A percentile compares a stretch with the other conserved stretches of the same genome.
Evolutionary conservation across 1,139 yeast species (phyloP).

Genomic region (Protomyces pachydermus): DNA sequence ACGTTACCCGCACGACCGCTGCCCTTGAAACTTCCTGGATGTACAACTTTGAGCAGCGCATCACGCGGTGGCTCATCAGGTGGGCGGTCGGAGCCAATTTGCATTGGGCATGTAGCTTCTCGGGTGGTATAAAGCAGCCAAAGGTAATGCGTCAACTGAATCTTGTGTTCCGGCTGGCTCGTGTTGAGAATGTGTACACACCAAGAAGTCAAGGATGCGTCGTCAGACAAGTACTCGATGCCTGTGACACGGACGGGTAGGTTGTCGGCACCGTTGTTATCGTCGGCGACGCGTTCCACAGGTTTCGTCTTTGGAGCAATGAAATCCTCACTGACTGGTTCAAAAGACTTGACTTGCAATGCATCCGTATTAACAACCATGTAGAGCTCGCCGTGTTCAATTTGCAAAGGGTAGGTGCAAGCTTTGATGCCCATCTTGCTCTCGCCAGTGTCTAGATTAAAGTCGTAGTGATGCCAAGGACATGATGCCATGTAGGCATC

Average conservation of each 20-base stretch:
- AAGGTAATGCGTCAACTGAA: conserved; percentile 9
- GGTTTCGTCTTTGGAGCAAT: not conserved
- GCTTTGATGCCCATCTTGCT: conserved; percentile 11
- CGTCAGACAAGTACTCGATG: not conserved
- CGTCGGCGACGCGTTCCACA: not conserved
- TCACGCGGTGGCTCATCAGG: conserved; percentile 11
- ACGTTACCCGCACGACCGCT: conserved; percentile 13
- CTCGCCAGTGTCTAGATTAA: conserved; percentile 13
- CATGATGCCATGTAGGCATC: conserved; percentile 21
- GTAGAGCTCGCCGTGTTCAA: not conserved
- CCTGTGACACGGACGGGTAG: not conserved
- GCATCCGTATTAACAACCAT: not conserved
- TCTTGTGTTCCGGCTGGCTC: conserved; percentile 14
- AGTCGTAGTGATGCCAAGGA: conserved; percentile 23
- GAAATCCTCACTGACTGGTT: conserved; percentile 10
- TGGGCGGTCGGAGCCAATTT: not conserved
- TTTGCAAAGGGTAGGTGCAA: conserved; percentile 8
- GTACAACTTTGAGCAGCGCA: conserved; percentile 1
- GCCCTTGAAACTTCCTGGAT: conserved; percentile 6
- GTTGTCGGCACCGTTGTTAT: not conserved
- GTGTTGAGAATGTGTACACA: conserved; percentile 7
- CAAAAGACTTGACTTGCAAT: not conserved
- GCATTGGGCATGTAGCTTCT: not conserved
- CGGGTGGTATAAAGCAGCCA: not conserved
- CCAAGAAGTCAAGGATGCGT: conserved; percentile 1